Base-by-base conservation (phyloP, 306 rosid species). In the Pyrus communis region DNA sequence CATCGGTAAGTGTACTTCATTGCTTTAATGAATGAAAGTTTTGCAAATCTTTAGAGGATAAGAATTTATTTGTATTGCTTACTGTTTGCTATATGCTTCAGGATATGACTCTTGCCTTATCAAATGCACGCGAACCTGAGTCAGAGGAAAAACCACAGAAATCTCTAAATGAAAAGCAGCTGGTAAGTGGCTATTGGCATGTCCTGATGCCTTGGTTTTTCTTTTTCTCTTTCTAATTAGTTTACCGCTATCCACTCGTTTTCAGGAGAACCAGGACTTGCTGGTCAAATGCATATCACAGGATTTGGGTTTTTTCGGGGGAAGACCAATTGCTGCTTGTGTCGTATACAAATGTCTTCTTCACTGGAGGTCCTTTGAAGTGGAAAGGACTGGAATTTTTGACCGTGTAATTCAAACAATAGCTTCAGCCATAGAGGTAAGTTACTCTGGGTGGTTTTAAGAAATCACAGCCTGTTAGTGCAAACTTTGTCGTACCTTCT, bases 281-380 rank as follows among this genome's bases (percentile, higher is more conserved):
- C 84, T 96, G 82, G 86, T 96, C 81, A 93, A 85, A 77, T 88
- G 97, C 72, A 88, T 93, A 85, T 78, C 99, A 71, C 96, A 92
- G 80, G 97, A 96, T 91, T 85, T 96, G 90, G 99, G 99, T 82
- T 96, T 96, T 83, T 88, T 95, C 57, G 96, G 91, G 78, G 97
- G 96, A 59, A 96, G 90, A 82, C 99, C 99, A 68, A 67, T 91
- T 76, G 98, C 99, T 78, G 99, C 99, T 60, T 89, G 97, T 82
- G 85, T 96, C 80, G 85, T 93, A 84, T 96, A 93, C 81, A 96
- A 93, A 90, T 93, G 99, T 80, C 99, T 96, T 86, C 97, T 92
- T 81, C 98, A 96, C 77, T 96, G 99, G 99, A 87, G 99, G 80
- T 96, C 99, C 66, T 96, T 93, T 82, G 99, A 96, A 93, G 99